These are phyloP conservation scores for Fonsecaea monophora DNA, from an alignment of 2,329 filamentous ascomycete species.

Conservation along the genomic window DNA sequence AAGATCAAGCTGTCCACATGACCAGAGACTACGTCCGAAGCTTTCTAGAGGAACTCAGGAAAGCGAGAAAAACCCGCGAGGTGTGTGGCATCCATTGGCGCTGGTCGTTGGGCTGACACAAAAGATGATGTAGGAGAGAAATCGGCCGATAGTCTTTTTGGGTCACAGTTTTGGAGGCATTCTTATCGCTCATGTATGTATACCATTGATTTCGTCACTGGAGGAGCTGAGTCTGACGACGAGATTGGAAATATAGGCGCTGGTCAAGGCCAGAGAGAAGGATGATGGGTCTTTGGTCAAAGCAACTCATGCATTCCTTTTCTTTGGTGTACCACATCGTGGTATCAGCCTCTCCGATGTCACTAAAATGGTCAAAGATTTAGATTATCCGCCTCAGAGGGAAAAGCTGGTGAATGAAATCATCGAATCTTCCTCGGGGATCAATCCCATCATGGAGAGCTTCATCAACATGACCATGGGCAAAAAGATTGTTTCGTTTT, in stretches of 20 bases:
- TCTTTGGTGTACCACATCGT: constrained; percentile 1
- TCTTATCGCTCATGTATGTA: constrained; percentile 1
- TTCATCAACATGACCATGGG: constrained; percentile 3
- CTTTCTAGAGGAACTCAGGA: neutral
- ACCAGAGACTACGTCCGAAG: neutral
- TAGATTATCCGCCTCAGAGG: neutral
- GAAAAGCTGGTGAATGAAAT: neutral
- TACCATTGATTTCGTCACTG: neutral
- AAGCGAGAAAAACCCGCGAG: neutral
- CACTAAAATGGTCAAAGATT: constrained; percentile 1
- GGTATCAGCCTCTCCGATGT: neutral
- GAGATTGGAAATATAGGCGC: neutral
- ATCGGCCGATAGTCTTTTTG: neutral
- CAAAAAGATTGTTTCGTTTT: neutral
- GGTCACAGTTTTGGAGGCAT: neutral
- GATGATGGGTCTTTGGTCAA: neutral
- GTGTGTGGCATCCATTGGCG: neutral
- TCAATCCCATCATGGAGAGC: neutral
- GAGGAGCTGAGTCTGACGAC: neutral
- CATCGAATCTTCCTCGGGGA: neutral
- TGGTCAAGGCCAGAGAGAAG: neutral
- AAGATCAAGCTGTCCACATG: neutral
- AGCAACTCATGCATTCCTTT: constrained; percentile 1
- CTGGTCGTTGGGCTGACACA: neutral
- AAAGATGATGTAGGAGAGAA: neutral